Evolutionary conservation across 345 rosid genomes (phyloP).

Genomic region (Moringa oleifera): DNA sequence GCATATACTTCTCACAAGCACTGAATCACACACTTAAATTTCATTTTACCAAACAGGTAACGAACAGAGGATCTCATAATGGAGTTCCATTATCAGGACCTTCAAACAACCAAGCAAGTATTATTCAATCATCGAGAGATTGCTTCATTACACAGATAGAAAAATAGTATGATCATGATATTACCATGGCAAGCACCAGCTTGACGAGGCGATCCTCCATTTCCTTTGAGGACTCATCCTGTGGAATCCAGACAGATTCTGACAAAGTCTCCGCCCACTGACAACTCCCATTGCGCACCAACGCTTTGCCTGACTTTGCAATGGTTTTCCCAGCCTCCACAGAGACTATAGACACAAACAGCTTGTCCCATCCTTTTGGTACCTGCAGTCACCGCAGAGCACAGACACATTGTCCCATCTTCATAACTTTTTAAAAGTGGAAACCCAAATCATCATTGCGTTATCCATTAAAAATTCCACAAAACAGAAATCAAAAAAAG

Average conservation of each 20-base stretch:
- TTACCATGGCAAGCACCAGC: conserved; percentile 44
- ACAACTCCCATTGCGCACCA: conserved; percentile 42
- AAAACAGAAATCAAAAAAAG: no score
- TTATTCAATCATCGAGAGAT: not conserved
- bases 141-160: conserved; percentile 1
- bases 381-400: conserved; percentile 26
- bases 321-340: conserved; percentile 45
- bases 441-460: not conserved
- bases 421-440: no score
- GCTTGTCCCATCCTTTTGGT: conserved; percentile 70
- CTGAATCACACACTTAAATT: not conserved
- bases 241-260: conserved; percentile 37
- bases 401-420: not conserved
- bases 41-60: not conserved
- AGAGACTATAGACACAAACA: conserved; percentile 38
- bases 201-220: conserved; percentile 36
- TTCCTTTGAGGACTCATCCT: conserved; percentile 31
- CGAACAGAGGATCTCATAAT: not conserved
- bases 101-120: not conserved
- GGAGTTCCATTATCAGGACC: not conserved
- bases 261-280: conserved; percentile 48
- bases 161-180: not conserved
- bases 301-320: conserved; percentile 37
- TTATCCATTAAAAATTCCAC: not conserved
- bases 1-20: no score